phyloP scores from a whole-genome alignment of 2,329 filamentous ascomycete genomes.

The Aspergillus viridinutans region DNA sequence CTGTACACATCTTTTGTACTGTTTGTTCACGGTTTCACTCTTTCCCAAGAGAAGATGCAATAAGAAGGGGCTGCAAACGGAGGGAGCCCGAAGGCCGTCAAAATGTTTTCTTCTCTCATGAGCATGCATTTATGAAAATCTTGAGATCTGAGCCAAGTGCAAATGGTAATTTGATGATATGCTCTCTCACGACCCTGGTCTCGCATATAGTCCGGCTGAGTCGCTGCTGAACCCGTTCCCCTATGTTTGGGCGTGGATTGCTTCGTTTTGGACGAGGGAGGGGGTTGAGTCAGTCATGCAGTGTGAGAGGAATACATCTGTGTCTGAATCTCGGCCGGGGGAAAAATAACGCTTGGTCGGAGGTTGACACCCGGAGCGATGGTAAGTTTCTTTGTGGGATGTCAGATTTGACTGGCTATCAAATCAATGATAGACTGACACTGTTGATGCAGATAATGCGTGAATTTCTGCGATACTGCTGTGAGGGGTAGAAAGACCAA shows the following conservation, averaged over 20 bases:
- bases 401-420: not conserved
- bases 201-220: not conserved
- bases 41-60: not conserved
- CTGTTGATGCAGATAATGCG: not conserved
- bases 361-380: no score
- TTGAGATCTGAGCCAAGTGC: not conserved
- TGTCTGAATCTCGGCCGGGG: not conserved
- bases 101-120: not conserved
- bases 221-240: not conserved
- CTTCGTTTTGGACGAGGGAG: not conserved
- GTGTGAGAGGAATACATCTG: not conserved
- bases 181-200: not conserved
- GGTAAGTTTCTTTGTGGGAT: not conserved
- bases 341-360: not conserved
- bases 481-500: not conserved
- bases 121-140: not conserved
- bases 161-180: not conserved
- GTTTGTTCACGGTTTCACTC: not conserved
- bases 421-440: not conserved
- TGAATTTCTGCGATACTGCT: not conserved
- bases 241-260: not conserved
- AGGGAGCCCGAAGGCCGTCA: not conserved
- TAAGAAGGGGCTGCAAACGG: not conserved
- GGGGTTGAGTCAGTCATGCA: not conserved
- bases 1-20: not conserved